Evolutionary conservation across 495 filamentous ascomycete genomes (phyloP).

Genomic region (Filosporella fistucella): DNA sequence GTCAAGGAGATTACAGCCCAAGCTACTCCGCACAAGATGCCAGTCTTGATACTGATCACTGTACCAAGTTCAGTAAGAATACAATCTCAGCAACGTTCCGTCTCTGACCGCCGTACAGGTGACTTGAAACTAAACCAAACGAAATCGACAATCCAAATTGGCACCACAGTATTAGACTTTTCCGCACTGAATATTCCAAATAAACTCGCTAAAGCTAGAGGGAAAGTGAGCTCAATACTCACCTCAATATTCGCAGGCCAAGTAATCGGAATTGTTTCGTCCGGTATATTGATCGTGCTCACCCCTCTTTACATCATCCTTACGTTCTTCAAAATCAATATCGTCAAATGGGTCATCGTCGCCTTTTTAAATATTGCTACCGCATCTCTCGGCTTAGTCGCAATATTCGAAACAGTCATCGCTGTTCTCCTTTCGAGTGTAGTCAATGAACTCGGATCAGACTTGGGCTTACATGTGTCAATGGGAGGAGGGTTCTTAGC

Average conservation of each 20-base stretch:
- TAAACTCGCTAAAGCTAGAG: constrained; percentile 3
- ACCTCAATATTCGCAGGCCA: constrained; percentile 3
- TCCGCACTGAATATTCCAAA: constrained; percentile 13
- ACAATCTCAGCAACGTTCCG: background rate
- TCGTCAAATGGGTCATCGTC: background rate
- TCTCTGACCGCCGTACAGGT: background rate
- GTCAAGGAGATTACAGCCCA: constrained; percentile 6
- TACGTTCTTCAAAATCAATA: background rate
- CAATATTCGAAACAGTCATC: background rate
- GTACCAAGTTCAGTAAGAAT: constrained; percentile 5
- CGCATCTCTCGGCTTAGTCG: background rate
- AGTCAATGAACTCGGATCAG: constrained; percentile 3
- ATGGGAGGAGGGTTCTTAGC: background rate
- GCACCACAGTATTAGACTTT: constrained; percentile 13
- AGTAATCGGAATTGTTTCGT: constrained; percentile 9
- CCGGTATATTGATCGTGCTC: constrained; percentile 11
- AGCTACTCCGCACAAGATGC: constrained; percentile 9
- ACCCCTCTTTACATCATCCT: constrained; percentile 6
- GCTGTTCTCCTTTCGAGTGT: background rate
- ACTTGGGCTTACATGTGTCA: constrained; percentile 2
- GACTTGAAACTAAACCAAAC: background rate
- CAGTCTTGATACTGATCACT: constrained; percentile 2
- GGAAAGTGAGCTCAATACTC: background rate
- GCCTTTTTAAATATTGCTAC: background rate
- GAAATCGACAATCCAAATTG: constrained; percentile 8